These are phyloP conservation scores for Thinopyrum elongatum DNA, from an alignment of 176 grass and related monocot genomes.

Conservation along the genomic window DNA sequence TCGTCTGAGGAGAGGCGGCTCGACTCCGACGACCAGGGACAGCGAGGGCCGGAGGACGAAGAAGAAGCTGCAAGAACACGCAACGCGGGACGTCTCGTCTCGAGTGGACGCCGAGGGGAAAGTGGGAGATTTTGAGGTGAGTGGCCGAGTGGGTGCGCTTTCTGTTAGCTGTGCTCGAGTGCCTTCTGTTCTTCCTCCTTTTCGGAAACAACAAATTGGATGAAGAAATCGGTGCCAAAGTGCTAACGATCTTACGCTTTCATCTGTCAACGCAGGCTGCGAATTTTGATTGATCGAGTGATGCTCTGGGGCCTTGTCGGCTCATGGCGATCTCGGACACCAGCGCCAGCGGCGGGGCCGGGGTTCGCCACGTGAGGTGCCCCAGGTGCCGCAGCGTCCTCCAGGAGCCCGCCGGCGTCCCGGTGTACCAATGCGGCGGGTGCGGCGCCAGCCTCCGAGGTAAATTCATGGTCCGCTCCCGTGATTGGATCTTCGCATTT, in stretches of 20 bases:
- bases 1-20: background rate
- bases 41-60: background rate
- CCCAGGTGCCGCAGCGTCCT: slow-evolving; percentile 64
- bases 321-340: slow-evolving; percentile 45
- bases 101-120: background rate
- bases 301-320: slow-evolving; percentile 22
- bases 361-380: slow-evolving; percentile 62
- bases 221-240: background rate
- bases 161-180: background rate
- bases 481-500: background rate
- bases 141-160: slow-evolving; percentile 9
- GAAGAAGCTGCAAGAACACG: background rate
- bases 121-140: background rate
- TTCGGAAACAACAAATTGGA: background rate
- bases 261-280: background rate
- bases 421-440: slow-evolving; percentile 81
- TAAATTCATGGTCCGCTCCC: slow-evolving; percentile 9
- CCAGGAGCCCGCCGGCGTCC: slow-evolving; percentile 44
- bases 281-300: background rate
- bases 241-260: background rate
- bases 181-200: background rate
- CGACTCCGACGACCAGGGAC: too few relatives aligned
- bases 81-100: background rate
- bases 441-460: slow-evolving; percentile 67
- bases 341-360: slow-evolving; percentile 12